Base-by-base conservation (phyloP, 352 stramenopile species). In the Chrysophaeum taylorii region DNA sequence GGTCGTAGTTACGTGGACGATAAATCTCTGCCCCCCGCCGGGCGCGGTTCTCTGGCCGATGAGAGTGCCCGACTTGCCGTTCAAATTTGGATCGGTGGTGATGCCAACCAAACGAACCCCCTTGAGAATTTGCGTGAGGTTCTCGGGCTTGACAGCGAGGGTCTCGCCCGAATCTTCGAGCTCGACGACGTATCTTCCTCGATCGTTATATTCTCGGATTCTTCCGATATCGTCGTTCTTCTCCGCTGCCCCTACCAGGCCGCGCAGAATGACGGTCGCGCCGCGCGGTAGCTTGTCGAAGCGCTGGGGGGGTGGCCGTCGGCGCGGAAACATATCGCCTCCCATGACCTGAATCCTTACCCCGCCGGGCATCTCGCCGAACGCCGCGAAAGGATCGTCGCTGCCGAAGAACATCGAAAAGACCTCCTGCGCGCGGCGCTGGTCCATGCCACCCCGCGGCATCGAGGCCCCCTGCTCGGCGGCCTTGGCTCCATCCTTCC, bases 321-420 rank as follows among this genome's bases (percentile, higher is more conserved):
- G 37, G 25, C 31, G 43, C 25, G 53, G 60, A n/a, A n/a, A n/a
- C n/a, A 77, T 68, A 38, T 71, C 50, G 63, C 57, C 53, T 16
- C 64, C 12, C 5, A 69, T 68, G 36, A 69, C 67, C 14, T 70
- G 60, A 25, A 53, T 42, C 42, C 57, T 29, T 33, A 27, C 50
- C 70, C 68, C 61, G 69, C 70, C 42, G 75, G 36, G 68, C 64
- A 64, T 73, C 79, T 73, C 50, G 60, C 54, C 74, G 73, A 70
- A 78, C 75, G 21, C 64, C 64, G 25, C 52, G 37, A 97, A 97
- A 62, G 91, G 91, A 82, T 97, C 94, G 41, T 82, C 82, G 18
- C 88, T 88, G 38, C 91, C 90, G 79, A 96, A 97, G 69, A 96
- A 94, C 70, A 89, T 87, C 69, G 82, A 81, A 73, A 96, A 96